Conservation (phyloP, 176 grass and related monocot species). For the Phoenix roebelenii region DNA sequence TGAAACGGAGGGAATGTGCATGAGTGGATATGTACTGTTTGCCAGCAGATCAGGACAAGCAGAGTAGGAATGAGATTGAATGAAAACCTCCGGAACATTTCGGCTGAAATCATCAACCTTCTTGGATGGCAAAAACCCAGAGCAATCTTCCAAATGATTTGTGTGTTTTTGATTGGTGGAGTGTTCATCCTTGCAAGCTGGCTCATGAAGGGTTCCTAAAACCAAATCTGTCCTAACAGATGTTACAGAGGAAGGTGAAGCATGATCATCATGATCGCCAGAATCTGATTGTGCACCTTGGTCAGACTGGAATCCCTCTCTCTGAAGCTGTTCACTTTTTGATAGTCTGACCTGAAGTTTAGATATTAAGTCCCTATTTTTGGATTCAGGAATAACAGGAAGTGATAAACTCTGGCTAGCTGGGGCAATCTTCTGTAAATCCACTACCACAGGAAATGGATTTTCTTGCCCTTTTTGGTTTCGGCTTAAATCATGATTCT, state of each 20-base stretch:
- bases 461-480: conserved; percentile 1
- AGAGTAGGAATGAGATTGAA: conserved; percentile 26
- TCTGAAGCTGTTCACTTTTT: conserved; percentile 45
- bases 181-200: conserved; percentile 32
- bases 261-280: conserved; percentile 17
- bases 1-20: conserved; percentile 22
- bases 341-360: conserved; percentile 44
- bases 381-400: conserved; percentile 33
- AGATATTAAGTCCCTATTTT: conserved; percentile 46
- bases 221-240: conserved; percentile 77
- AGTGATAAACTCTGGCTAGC: conserved; percentile 41
- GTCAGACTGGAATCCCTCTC: conserved; percentile 11
- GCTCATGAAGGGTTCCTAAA: conserved; percentile 47
- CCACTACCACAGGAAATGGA: conserved; percentile 27
- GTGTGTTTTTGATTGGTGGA: conserved; percentile 10
- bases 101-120: conserved; percentile 33
- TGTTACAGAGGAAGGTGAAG: conserved; percentile 40
- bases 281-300: conserved; percentile 18
- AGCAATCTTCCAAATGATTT: conserved; percentile 14
- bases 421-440: conserved; percentile 10
- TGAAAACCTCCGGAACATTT: conserved; percentile 23
- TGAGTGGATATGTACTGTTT: conserved; percentile 24
- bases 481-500: conserved; percentile 14
- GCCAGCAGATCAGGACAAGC: neutral
- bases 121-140: conserved; percentile 18